Evolutionary conservation across 805 yeast species (phyloP), one percentile per base, ranked within the genome.

Genomic region (Monosporozyma unispora): DNA sequence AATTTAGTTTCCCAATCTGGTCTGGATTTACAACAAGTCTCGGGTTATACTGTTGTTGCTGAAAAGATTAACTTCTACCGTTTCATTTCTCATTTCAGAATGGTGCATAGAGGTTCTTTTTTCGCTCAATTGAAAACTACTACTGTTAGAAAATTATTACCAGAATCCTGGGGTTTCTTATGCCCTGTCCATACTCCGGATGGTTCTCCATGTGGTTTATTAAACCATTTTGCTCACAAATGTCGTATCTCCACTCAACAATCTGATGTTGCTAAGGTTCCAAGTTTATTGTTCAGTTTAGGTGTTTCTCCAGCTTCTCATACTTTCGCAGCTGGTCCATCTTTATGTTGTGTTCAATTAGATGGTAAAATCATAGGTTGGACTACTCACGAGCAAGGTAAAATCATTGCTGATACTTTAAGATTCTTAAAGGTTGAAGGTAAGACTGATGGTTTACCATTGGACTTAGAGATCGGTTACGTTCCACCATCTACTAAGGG

Each of bases 171-270:
- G 99, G 99, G 99, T 3, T 93, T 93, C 78, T 71, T 93, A 59
- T 93, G 99, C 72, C 99, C 99, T 11, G 99, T 93, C 22, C 99
- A 93, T 69, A 93, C 99, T 12, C 99, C 99, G 5, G 99, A 93
- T 84, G 99, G 99, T 60, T 86, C 98, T 47, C 99, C 99, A 19
- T 93, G 99, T 81, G 99, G 99, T 74, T 76, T 93, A 67, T 74
- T 93, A 62, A 93, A 93, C 71, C 99, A 93, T 76, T 82, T 93
- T 72, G 84, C 98, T 9, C 97, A 93, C 71, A 89, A 87, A 69
- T 93, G 99, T 77, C 76, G 77, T 59, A 85, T 93, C 52, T 80
- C 96, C 6, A 90, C 97, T 8, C 67, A 69, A 41, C 81, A 81
- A 22, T 71, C 84, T 4, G 95, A 90, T 63, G 91, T 84, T 16